phyloP scores from a whole-genome alignment of 1,284 basidiomycete species.

The Agroathelia rolfsii region DNA sequence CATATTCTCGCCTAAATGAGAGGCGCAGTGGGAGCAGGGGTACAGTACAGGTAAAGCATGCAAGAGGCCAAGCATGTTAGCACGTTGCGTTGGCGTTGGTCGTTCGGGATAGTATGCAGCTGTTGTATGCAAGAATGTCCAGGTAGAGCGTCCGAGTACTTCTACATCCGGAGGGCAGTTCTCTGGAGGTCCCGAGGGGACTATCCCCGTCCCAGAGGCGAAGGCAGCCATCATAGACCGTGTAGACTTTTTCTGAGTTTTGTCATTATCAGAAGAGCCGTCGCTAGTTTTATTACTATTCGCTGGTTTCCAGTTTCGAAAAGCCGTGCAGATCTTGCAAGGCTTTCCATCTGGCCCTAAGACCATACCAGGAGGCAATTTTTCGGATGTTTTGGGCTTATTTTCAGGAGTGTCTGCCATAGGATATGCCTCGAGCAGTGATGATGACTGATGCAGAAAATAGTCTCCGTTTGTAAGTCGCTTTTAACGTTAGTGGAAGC shows the following conservation, averaged over 20 bases:
- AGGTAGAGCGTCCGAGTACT: slow-evolving; percentile 80
- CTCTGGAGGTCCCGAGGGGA: slow-evolving; percentile 29
- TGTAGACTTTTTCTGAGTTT: slow-evolving; percentile 21
- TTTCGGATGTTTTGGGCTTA: slow-evolving; percentile 5
- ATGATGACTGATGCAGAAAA: too few relatives aligned
- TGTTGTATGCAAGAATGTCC: slow-evolving; percentile 92
- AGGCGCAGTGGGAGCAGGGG: slow-evolving; percentile 79
- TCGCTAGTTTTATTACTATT: slow-evolving; percentile 21
- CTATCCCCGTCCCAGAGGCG: slow-evolving; percentile 23
- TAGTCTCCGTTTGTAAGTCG: too few relatives aligned
- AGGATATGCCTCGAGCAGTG: too few relatives aligned
- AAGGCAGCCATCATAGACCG: slow-evolving; percentile 31
- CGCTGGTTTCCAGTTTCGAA: slow-evolving; percentile 60
- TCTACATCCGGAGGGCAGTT: slow-evolving; percentile 86
- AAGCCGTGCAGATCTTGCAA: slow-evolving; percentile 84
- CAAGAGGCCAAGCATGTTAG: slow-evolving; percentile 74
- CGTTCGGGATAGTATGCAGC: slow-evolving; percentile 87
- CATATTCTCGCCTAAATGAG: slow-evolving; percentile 68
- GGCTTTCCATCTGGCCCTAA: slow-evolving; percentile 89
- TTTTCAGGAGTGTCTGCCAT: too few relatives aligned
- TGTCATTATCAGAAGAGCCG: slow-evolving; percentile 7
- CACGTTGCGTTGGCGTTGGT: slow-evolving; percentile 62
- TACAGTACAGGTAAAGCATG: slow-evolving; percentile 73
- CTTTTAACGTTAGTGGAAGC: too few relatives aligned
- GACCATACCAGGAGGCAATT: slow-evolving; percentile 68